Evolutionary conservation across 1,284 basidiomycete species (phyloP), one percentile per base, ranked within the genome.

Genomic region (Sanghuangporus weigelae): DNA sequence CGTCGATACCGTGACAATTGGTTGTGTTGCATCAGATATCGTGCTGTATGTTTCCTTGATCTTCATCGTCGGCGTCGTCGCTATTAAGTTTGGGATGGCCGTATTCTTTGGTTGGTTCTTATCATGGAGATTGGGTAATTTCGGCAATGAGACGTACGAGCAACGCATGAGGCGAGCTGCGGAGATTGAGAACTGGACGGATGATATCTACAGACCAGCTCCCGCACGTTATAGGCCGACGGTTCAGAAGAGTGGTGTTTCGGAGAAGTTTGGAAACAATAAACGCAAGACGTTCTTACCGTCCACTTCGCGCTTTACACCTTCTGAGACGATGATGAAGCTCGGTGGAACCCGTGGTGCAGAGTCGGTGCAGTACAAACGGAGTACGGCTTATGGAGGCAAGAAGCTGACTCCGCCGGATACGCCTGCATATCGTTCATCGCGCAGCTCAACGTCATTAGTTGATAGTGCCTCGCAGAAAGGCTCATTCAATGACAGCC

Each of bases 21-120:
- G 96, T 38, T 99, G 96, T 72, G 92, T 99, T 64, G 95, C 96
- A 1, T 98, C 96, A 23, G 83, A 92, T 66, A 89, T 98, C 66
- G 95, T 98, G 49, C 88, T 99, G 65, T 97, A 96, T 74, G 81
- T 98, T 63, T 98, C 96, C 55, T 87, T 98, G 69, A 86, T 96
- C 69, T 97, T 98, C 84, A 99, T 99, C 74, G 89, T 98, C 67
- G 97, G 96, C 66, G 96, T 98, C 65, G 96, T 99, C 63, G 81
- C 85, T 62, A 96, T 98, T 77, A 94, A 95, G 67, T 99, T 98
- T 79, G 80, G 85, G 69, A 96, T 99, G 95, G 96, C 97, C 49
- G 92, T 98, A 70, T 81, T 94, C 73, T 99, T 99, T 76, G 84
- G 92, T 48, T 99, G 96, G 96, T 99, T 98, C 83, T 87, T 95